These are phyloP conservation scores for Galium porrigens DNA, from an alignment of 305 asterid genomes.

Conservation along the genomic window DNA sequence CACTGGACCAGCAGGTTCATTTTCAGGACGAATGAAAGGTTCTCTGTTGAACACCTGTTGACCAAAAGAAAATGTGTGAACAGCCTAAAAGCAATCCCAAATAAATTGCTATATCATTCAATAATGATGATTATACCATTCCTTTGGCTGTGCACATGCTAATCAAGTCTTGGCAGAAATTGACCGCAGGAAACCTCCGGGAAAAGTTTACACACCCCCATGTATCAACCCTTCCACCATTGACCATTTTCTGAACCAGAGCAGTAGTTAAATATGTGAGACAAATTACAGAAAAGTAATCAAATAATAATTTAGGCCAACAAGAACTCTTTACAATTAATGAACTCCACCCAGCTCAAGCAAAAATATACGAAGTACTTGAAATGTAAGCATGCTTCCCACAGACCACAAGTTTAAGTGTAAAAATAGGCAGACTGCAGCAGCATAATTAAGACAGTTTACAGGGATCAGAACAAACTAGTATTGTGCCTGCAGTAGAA, in stretches of 20 bases:
- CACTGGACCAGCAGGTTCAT: slow-evolving; percentile 20
- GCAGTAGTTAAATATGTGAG: not conserved
- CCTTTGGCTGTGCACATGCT: slow-evolving; percentile 60
- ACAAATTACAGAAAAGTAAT: not conserved
- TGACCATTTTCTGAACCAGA: slow-evolving; percentile 50
- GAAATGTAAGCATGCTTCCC: not conserved
- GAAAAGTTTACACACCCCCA: slow-evolving; percentile 66
- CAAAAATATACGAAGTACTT: not conserved
- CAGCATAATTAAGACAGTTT: not conserved
- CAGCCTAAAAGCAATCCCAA: no score
- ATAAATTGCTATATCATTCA: not conserved
- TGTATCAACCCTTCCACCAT: slow-evolving; percentile 38
- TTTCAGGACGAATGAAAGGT: slow-evolving; percentile 29
- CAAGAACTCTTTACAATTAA: not conserved
- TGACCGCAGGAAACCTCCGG: slow-evolving; percentile 5
- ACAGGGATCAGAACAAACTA: not conserved
- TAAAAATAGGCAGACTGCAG: not conserved
- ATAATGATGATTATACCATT: slow-evolving; percentile 32
- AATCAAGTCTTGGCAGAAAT: slow-evolving; percentile 34
- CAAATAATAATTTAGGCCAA: not conserved
- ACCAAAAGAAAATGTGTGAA: not conserved
- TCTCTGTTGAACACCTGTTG: slow-evolving; percentile 28
- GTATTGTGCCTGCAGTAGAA: not conserved
- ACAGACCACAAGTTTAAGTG: not conserved
- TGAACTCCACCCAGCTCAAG: not conserved